Conservation (phyloP, 768 basidiomycete genomes). For the Tricholoma sp. region DNA sequence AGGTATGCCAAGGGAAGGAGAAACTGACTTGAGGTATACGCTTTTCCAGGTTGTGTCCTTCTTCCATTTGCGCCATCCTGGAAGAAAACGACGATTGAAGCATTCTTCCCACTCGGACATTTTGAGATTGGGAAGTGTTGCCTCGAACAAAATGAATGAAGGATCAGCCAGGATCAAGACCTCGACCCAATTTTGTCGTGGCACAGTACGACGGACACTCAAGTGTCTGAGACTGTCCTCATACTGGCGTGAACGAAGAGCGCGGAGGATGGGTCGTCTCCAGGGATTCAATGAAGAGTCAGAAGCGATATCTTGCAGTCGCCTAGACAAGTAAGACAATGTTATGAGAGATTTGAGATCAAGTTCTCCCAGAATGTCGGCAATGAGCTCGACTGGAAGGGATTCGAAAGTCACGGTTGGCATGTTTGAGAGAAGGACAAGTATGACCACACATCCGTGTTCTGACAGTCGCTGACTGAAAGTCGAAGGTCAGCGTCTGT, state of each 20-base stretch:
- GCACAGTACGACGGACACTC: constrained; percentile 58
- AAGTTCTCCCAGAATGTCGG: constrained; percentile 65
- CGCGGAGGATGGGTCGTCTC: constrained; percentile 64
- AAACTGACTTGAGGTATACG: constrained; percentile 57
- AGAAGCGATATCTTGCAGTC: constrained; percentile 52
- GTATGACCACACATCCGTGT: too few relatives aligned
- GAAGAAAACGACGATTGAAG: constrained; percentile 66
- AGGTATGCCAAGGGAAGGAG: constrained; percentile 5
- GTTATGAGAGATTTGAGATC: constrained; percentile 56
- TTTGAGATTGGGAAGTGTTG: constrained; percentile 64
- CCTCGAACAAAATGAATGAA: constrained; percentile 59
- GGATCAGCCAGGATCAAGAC: constrained; percentile 61
- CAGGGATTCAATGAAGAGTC: constrained; percentile 70
- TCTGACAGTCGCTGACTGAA: too few relatives aligned
- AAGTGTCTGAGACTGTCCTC: constrained; percentile 52
- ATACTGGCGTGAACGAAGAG: constrained; percentile 42
- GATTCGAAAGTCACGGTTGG: constrained; percentile 30
- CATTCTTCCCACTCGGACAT: constrained; percentile 71
- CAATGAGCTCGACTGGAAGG: constrained; percentile 75
- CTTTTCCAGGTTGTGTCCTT: constrained; percentile 61
- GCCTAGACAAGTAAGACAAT: constrained; percentile 56
- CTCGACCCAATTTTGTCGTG: constrained; percentile 77
- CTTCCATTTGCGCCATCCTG: constrained; percentile 72
- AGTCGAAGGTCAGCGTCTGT: too few relatives aligned
- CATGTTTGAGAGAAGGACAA: background rate